A percentile compares a stretch with the other conserved stretches of the same genome.
Conservation (phyloP, 805 yeast species). For the Starmerella floris region DNA sequence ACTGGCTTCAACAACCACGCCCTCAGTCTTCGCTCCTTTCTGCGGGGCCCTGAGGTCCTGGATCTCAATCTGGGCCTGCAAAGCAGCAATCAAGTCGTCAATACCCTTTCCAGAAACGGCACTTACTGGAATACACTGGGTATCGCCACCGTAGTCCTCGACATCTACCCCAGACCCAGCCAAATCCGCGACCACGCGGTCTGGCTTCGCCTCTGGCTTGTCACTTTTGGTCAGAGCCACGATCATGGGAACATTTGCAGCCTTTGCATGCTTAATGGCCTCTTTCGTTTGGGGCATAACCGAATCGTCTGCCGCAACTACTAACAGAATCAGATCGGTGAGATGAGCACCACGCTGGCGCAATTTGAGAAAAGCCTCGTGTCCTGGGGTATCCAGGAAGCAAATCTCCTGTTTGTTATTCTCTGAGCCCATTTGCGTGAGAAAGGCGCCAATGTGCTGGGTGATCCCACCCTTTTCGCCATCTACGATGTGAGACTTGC, state of each 20-base stretch:
- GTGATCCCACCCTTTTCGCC: slow-evolving; percentile 94
- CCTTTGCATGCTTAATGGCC: slow-evolving; percentile 84
- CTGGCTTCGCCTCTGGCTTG: slow-evolving; percentile 59
- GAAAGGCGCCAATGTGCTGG: slow-evolving; percentile 95
- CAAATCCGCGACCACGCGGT: slow-evolving; percentile 64
- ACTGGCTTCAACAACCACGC: slow-evolving; percentile 80
- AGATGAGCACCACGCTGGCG: slow-evolving; percentile 90
- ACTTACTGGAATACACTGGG: slow-evolving; percentile 75
- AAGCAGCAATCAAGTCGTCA: slow-evolving; percentile 79
- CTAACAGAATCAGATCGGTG: slow-evolving; percentile 83
- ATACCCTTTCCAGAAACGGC: slow-evolving; percentile 84
- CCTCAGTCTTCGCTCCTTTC: slow-evolving; percentile 42
- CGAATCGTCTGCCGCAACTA: slow-evolving; percentile 94
- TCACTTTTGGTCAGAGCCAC: slow-evolving; percentile 93
- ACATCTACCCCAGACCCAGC: slow-evolving; percentile 66
- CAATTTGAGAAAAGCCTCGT: slow-evolving; percentile 92
- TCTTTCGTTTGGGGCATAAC: slow-evolving; percentile 96
- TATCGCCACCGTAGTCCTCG: slow-evolving; percentile 91
- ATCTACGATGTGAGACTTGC: slow-evolving; percentile 72
- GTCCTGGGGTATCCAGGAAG: slow-evolving; percentile 94
- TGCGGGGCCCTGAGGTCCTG: slow-evolving; percentile 57
- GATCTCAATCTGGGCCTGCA: slow-evolving; percentile 71
- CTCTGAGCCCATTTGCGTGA: slow-evolving; percentile 52
- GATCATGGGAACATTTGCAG: slow-evolving; percentile 66
- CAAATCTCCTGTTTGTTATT: slow-evolving; percentile 53